phyloP scores from a whole-genome alignment of 129 eudicot genomes.

The Flaveria sonorensis region DNA sequence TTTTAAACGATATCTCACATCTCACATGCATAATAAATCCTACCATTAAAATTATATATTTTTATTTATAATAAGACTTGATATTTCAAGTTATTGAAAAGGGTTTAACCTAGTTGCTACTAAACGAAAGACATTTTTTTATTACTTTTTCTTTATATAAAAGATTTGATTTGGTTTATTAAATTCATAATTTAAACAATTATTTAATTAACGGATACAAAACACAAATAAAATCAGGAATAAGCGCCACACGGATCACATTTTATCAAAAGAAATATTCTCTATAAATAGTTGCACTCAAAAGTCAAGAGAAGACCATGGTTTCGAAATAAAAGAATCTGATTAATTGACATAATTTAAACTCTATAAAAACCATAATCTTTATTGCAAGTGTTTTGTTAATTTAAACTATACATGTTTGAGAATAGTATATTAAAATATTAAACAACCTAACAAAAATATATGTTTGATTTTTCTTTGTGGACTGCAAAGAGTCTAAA shows the following conservation, averaged over 20 bases:
- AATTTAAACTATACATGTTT: neutral
- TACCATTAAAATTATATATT: too few species aligned
- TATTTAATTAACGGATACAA: neutral
- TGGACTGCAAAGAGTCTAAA: neutral
- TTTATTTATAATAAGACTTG: too few species aligned
- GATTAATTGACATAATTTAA: neutral
- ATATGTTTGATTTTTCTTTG: neutral
- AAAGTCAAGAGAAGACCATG: conserved; percentile 9
- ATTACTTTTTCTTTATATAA: neutral
- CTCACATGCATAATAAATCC: too few species aligned
- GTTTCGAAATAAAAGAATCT: neutral
- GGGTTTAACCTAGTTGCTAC: too few species aligned
- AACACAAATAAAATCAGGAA: conserved; percentile 4
- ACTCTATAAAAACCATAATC: neutral
- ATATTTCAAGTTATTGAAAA: too few species aligned
- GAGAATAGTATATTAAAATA: neutral
- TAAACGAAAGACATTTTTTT: too few species aligned
- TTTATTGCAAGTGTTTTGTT: neutral
- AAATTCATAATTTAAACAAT: neutral
- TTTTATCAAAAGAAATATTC: neutral
- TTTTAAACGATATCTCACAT: neutral
- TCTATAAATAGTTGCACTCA: neutral
- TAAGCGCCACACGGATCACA: neutral
- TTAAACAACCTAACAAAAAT: neutral
- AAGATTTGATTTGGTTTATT: neutral